These are phyloP conservation scores for Saccharomyces hybrid DNA, from an alignment of 1,139 yeast species.

Conservation along the genomic window DNA sequence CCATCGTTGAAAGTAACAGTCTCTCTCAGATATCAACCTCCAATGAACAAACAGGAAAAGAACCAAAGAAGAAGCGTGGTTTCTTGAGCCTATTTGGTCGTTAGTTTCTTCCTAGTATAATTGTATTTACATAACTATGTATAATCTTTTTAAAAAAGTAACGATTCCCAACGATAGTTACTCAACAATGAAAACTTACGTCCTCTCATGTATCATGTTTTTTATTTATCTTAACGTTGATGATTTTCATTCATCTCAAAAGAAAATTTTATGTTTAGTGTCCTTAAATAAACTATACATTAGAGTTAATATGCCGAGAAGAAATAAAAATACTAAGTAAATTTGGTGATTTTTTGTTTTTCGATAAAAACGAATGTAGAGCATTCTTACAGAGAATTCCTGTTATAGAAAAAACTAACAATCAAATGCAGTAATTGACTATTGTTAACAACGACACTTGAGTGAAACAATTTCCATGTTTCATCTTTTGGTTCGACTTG, in stretches of 20 bases:
- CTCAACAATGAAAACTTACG: background rate
- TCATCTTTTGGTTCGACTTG: conserved; percentile 20
- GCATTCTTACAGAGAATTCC: background rate
- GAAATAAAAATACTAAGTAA: too few relatives aligned
- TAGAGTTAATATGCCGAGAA: background rate
- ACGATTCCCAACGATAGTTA: background rate
- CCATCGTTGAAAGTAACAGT: background rate
- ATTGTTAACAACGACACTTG: conserved; percentile 20
- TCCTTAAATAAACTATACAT: background rate
- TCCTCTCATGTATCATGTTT: too few relatives aligned
- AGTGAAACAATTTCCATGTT: conserved; percentile 16
- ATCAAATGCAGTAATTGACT: conserved; percentile 20
- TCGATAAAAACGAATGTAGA: too few relatives aligned
- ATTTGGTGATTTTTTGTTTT: too few relatives aligned
- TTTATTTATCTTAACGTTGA: too few relatives aligned
- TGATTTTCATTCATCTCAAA: too few relatives aligned
- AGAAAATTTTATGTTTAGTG: background rate
- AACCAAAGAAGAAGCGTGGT: conserved; percentile 36
- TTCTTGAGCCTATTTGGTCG: conserved; percentile 45
- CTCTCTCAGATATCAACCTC: conserved; percentile 1
- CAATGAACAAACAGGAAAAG: conserved; percentile 7
- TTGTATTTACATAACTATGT: background rate
- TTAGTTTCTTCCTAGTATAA: conserved; percentile 7
- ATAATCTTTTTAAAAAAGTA: background rate
- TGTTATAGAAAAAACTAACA: conserved; percentile 18